A percentile compares a stretch with the other conserved stretches of the same genome.
phyloP scores from a whole-genome alignment of 768 basidiomycete species.

The Suillus hirtellus region DNA sequence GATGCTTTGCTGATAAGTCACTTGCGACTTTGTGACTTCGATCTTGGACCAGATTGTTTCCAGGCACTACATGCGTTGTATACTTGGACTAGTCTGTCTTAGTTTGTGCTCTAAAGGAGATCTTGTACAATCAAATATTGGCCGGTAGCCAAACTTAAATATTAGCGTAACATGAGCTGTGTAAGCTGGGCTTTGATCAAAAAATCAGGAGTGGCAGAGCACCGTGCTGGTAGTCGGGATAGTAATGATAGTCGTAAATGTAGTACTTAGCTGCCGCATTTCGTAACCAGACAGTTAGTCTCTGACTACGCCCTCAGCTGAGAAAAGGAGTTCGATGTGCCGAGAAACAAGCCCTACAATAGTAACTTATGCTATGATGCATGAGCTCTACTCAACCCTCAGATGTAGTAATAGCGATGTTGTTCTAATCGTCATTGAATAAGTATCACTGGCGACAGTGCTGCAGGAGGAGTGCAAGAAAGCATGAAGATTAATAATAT shows the following conservation, averaged over 20 bases:
- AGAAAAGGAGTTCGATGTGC: neutral
- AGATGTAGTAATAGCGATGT: too few species aligned
- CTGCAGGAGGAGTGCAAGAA: too few species aligned
- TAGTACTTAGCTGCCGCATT: neutral
- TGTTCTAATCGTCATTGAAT: too few species aligned
- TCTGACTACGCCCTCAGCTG: neutral
- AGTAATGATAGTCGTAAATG: neutral
- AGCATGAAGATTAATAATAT: too few species aligned
- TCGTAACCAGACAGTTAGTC: neutral
- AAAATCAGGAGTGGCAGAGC: neutral
- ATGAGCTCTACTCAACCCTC: too few species aligned
- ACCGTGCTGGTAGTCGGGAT: neutral
- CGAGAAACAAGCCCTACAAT: neutral
- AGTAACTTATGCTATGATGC: neutral
- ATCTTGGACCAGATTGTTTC: neutral
- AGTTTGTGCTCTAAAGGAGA: neutral
- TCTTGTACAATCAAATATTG: neutral
- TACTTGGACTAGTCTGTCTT: neutral
- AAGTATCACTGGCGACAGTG: too few species aligned
- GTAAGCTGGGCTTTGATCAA: neutral
- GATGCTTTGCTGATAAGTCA: neutral
- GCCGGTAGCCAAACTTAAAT: neutral
- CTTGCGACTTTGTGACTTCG: neutral
- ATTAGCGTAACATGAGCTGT: neutral
- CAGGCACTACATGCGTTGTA: neutral